These are phyloP conservation scores for Scheffersomyces lignicola DNA, from an alignment of 1,139 yeast genomes.

Conservation along the genomic window DNA sequence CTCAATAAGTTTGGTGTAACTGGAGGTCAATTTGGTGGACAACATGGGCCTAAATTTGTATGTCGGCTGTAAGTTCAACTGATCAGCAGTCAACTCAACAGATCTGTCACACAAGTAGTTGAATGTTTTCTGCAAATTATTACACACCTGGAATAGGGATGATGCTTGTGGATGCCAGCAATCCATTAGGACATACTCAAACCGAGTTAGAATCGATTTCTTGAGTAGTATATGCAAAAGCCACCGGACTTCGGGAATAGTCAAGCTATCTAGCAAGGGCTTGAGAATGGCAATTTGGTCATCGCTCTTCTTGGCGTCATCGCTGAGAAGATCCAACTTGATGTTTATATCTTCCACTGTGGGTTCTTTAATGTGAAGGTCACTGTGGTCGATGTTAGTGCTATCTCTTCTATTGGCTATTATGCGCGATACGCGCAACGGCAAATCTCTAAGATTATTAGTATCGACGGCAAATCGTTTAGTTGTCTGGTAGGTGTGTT, in stretches of 20 bases:
- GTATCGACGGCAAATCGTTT: slow-evolving; percentile 13
- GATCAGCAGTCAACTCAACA: slow-evolving; percentile 40
- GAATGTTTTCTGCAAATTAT: slow-evolving; percentile 62
- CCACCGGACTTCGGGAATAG: slow-evolving; percentile 68
- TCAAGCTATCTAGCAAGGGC: slow-evolving; percentile 55
- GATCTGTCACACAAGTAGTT: slow-evolving; percentile 55
- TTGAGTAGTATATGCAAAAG: slow-evolving; percentile 67
- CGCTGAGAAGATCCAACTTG: slow-evolving; percentile 45
- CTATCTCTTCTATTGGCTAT: slow-evolving; percentile 50
- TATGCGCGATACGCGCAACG: slow-evolving; percentile 46
- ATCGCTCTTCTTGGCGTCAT: slow-evolving; percentile 35
- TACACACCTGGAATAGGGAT: slow-evolving; percentile 64
- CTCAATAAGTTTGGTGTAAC: slow-evolving; percentile 49
- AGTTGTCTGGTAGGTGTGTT: slow-evolving; percentile 31
- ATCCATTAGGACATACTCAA: slow-evolving; percentile 61
- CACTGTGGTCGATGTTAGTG: slow-evolving; percentile 24
- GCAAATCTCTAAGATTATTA: slow-evolving; percentile 42
- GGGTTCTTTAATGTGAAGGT: slow-evolving; percentile 22
- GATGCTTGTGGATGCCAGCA: slow-evolving; percentile 84
- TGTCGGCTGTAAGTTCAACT: slow-evolving; percentile 47
- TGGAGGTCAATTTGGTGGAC: slow-evolving; percentile 51
- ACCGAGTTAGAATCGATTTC: slow-evolving; percentile 54
- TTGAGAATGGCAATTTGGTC: slow-evolving; percentile 43
- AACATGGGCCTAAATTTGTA: slow-evolving; percentile 73
- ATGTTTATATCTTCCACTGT: slow-evolving; percentile 61